Percentiles rank a stretch among this genome's conserved stretches.
Conservation (phyloP, 1,284 basidiomycete species). For the Vanrija humicola region DNA sequence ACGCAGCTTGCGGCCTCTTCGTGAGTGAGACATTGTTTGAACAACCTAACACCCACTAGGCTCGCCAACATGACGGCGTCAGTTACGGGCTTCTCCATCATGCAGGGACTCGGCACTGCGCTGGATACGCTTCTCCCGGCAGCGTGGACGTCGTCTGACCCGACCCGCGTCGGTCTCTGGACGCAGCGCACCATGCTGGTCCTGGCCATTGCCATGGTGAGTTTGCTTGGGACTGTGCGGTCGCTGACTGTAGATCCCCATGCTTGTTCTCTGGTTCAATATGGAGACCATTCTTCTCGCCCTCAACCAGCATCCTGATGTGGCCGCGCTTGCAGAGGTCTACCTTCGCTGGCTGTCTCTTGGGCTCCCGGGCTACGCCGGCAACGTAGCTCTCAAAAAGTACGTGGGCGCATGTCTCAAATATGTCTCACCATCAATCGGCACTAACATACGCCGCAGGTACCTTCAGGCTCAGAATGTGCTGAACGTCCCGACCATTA, state of each 20-base stretch:
- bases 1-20: constrained; percentile 69
- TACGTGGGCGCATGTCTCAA: constrained; percentile 13
- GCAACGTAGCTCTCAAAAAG: constrained; percentile 39
- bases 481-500: constrained; percentile 80
- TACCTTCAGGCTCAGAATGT: constrained; percentile 87
- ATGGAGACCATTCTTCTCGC: constrained; percentile 71
- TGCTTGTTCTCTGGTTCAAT: constrained; percentile 63
- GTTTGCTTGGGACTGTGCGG: constrained; percentile 32
- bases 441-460: constrained; percentile 46
- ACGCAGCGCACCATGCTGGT: constrained; percentile 77
- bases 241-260: constrained; percentile 33
- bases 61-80: constrained; percentile 19
- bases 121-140: constrained; percentile 86
- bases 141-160: constrained; percentile 82
- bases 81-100: constrained; percentile 62
- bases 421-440: constrained; percentile 5
- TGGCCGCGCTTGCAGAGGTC: constrained; percentile 69
- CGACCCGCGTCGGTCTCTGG: constrained; percentile 83
- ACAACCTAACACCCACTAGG: neutral
- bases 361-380: constrained; percentile 77
- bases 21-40: constrained; percentile 12
- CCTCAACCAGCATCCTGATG: constrained; percentile 76
- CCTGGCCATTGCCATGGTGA: constrained; percentile 54
- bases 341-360: constrained; percentile 75
- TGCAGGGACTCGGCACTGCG: constrained; percentile 79